Evolutionary conservation across 805 yeast genomes (phyloP).

Genomic region (Kazachstania psychrophila): DNA sequence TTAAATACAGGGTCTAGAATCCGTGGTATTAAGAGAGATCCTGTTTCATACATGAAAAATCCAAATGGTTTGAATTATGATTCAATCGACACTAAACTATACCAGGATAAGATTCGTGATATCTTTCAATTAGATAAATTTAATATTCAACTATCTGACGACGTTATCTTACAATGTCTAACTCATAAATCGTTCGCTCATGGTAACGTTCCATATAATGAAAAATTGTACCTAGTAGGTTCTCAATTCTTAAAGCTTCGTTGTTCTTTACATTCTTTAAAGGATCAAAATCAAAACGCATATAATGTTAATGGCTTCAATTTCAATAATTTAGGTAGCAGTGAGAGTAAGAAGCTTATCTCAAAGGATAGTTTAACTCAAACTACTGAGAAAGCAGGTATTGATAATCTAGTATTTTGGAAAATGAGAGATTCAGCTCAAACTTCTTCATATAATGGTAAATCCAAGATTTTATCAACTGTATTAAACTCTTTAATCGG

Average conservation of each 20-base stretch:
- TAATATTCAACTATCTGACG: constrained; percentile 42
- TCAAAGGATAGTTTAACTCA: constrained; percentile 43
- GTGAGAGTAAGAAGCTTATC: constrained; percentile 41
- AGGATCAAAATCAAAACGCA: not conserved
- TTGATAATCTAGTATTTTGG: constrained; percentile 57
- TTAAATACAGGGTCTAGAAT: constrained; percentile 44
- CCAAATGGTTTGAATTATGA: constrained; percentile 45
- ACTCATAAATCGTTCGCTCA: constrained; percentile 95
- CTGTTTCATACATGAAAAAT: constrained; percentile 43
- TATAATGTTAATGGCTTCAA: constrained; percentile 36
- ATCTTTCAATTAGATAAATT: constrained; percentile 18
- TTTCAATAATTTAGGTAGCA: constrained; percentile 53
- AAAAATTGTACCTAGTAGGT: constrained; percentile 69
- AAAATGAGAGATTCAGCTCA: constrained; percentile 44
- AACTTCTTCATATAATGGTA: constrained; percentile 42
- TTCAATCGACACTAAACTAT: constrained; percentile 41
- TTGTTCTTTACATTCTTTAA: constrained; percentile 28
- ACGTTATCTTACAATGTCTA: constrained; percentile 61
- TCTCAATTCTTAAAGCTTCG: constrained; percentile 45
- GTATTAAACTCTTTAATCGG: constrained; percentile 57
- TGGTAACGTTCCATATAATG: constrained; percentile 84
- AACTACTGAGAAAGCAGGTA: constrained; percentile 40
- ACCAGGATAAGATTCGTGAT: constrained; percentile 21
- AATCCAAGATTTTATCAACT: constrained; percentile 44
- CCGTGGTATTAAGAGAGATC: constrained; percentile 64